Percentiles rank a stretch among this genome's conserved stretches.
phyloP scores from a whole-genome alignment of 495 filamentous ascomycete genomes.

The Penicillium bovifimosum region DNA sequence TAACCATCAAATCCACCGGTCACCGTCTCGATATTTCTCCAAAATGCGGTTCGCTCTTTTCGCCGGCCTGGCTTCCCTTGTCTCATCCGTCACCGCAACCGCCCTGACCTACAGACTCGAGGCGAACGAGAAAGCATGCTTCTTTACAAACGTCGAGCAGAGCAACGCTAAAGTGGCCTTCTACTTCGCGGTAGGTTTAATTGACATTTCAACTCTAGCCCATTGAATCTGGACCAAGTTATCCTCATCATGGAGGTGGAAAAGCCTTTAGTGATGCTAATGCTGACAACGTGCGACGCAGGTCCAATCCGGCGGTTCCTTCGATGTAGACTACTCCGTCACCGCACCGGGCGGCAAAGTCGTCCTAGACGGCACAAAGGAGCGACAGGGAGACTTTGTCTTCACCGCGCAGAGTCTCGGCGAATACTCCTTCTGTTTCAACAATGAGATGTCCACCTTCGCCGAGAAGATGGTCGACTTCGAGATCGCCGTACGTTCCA shows the following conservation, averaged over 20 bases:
- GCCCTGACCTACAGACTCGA: slow-evolving; percentile 90
- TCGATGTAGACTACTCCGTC: slow-evolving; percentile 92
- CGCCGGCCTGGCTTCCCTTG: slow-evolving; percentile 58
- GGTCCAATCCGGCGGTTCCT: slow-evolving; percentile 95
- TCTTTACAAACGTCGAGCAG: slow-evolving; percentile 70
- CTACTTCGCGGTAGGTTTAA: slow-evolving; percentile 86
- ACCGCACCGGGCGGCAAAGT: slow-evolving; percentile 74
- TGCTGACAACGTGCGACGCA: slow-evolving; percentile 27
- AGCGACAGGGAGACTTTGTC: slow-evolving; percentile 95
- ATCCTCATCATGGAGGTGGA: neutral
- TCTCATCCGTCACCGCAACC: slow-evolving; percentile 62
- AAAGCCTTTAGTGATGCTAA: neutral
- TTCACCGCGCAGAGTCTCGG: slow-evolving; percentile 93
- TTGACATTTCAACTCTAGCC: neutral
- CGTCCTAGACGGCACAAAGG: slow-evolving; percentile 83
- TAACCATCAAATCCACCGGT: slow-evolving; percentile 4
- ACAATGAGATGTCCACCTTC: slow-evolving; percentile 97
- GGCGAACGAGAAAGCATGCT: slow-evolving; percentile 92
- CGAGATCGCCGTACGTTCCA: slow-evolving; percentile 77
- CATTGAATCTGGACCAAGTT: neutral
- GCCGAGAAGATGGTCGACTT: slow-evolving; percentile 98
- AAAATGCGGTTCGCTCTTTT: slow-evolving; percentile 41
- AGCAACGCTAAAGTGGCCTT: slow-evolving; percentile 85
- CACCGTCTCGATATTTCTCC: slow-evolving; percentile 4
- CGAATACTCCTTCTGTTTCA: slow-evolving; percentile 96